phyloP scores from a whole-genome alignment of 208 protist genomes.

The Hexamita inflata region DNA sequence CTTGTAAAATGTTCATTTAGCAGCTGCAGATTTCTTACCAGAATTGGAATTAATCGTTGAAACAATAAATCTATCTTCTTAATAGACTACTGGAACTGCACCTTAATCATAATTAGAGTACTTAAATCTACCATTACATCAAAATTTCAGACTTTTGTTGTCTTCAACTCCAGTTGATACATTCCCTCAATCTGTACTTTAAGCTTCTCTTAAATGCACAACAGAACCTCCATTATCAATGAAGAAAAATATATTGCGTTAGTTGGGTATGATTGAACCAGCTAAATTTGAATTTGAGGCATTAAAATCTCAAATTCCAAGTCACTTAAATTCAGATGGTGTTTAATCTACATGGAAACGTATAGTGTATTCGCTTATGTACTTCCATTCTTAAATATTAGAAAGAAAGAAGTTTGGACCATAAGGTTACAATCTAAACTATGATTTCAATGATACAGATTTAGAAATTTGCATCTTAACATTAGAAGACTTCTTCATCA shows the following conservation, averaged over 20 bases:
- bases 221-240: constrained; percentile 88
- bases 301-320: constrained; percentile 50
- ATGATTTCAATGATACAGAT: constrained; percentile 89
- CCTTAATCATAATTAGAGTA: neutral
- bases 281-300: neutral
- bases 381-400: constrained; percentile 86
- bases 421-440: constrained; percentile 89
- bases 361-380: constrained; percentile 83
- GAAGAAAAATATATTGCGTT: constrained; percentile 64
- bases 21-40: constrained; percentile 80
- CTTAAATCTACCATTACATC: constrained; percentile 46
- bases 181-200: constrained; percentile 90
- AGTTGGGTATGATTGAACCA: neutral
- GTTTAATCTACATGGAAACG: constrained; percentile 59
- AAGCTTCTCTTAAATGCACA: constrained; percentile 93
- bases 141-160: constrained; percentile 85
- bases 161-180: constrained; percentile 81
- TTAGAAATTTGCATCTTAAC: constrained; percentile 75
- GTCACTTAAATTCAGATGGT: neutral
- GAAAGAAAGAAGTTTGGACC: constrained; percentile 80
- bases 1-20: constrained; percentile 92
- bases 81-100: too few relatives aligned
- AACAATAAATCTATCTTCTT: constrained; percentile 60
- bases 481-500: constrained; percentile 64
- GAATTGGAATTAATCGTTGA: constrained; percentile 82